A percentile compares a stretch with the other conserved stretches of the same genome.
Conservation (phyloP, 306 rosid species). For the Arachis stenosperma region DNA sequence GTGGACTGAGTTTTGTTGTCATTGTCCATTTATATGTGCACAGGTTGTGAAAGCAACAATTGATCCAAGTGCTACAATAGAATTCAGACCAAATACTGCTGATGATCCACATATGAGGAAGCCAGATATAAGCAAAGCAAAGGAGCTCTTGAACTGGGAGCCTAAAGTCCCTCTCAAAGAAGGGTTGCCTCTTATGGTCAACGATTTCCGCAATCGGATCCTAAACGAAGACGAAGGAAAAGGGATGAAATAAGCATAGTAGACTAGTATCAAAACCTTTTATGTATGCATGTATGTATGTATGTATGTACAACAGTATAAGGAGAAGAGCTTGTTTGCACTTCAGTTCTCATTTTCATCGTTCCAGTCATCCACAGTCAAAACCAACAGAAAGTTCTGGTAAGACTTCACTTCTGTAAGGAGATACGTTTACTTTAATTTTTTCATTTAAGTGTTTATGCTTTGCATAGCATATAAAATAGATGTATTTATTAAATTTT, state of each 20-base stretch:
- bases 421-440: constrained; percentile 37
- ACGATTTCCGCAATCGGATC: constrained; percentile 92
- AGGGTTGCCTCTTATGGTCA: constrained; percentile 96
- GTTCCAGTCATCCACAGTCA: constrained; percentile 26
- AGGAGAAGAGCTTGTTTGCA: constrained; percentile 38
- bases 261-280: neutral
- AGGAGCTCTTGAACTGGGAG: constrained; percentile 91
- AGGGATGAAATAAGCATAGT: constrained; percentile 52
- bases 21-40: constrained; percentile 33
- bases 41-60: constrained; percentile 97
- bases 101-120: constrained; percentile 99
- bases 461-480: constrained; percentile 38
- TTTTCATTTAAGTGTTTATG: constrained; percentile 31
- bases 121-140: constrained; percentile 96
- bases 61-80: constrained; percentile 91
- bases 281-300: constrained; percentile 54
- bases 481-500: constrained; percentile 45
- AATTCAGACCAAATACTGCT: constrained; percentile 85
- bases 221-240: constrained; percentile 94
- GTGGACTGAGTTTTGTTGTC: constrained; percentile 27
- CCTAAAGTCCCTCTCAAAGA: constrained; percentile 82
- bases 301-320: constrained; percentile 46
- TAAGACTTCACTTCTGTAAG: constrained; percentile 35
- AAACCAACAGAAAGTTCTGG: constrained; percentile 41
- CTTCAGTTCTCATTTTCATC: constrained; percentile 33